Base-by-base conservation (phyloP, 1,139 yeast species). In the Lodderomyces margitis region DNA sequence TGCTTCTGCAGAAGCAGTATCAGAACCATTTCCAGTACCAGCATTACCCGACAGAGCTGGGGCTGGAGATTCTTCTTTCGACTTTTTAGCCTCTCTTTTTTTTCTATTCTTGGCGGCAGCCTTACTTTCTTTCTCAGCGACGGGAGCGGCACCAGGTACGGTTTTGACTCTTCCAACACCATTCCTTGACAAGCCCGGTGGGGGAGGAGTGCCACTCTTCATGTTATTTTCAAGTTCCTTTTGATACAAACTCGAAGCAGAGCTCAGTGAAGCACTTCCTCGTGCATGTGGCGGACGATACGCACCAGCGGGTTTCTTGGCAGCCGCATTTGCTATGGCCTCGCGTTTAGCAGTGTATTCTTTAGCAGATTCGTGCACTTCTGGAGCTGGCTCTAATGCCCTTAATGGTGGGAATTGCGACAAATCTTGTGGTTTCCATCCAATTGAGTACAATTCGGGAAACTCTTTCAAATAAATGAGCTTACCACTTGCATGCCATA, bases 261-360 rank as follows among this genome's bases (percentile, higher is more conserved):
- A 16, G 32, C 59, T 47, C 37, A 61, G 65, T 15, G 34, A 32
- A 27, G 36, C 42, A 23, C 62, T 52, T 46, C 74, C 75, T 66
- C 96, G 78, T 8, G 96, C 96, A 62, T 89, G 96, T 7, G 98
- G 98, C 24, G 98, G 98, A 62, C 95, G 80, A 64, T 91, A 91
- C 23, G 97, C 98, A 44, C 96, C 96, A 27, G 79, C 75, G 35
- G 87, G 83, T 56, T 81, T 82, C 42, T 64, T 59, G 5, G 67
- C 64, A 9, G 75, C 68, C 24, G 69, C 68, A 38, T 62, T 63
- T 21, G 64, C 64, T 8, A 66, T 53, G 19, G 66, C 68, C 31
- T 58, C 65, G 47, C 74, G 74, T 49, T 75, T 70, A 28, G 72
- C 70, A 56, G 76, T 54, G 53, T 60, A 80, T 42, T 80, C 86